Evolutionary conservation across 139 green algal genomes (phyloP), one percentile per base, ranked within the genome.

Genomic region (Mychonastes homosphaera): DNA sequence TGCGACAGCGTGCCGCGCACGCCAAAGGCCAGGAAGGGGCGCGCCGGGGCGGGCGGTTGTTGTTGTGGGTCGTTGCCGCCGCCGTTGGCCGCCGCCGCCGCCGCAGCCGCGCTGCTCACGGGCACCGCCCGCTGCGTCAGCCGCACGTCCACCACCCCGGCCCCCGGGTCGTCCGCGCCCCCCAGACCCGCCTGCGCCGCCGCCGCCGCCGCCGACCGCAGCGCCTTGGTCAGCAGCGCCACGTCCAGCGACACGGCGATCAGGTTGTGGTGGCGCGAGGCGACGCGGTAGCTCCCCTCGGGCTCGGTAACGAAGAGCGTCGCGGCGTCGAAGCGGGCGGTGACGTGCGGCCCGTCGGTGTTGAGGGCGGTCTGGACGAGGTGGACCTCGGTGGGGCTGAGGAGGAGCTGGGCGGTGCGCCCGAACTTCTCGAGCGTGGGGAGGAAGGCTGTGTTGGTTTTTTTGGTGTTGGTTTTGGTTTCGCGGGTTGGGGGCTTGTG

Each of bases 401-500:
- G 51, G 28, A 92, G 67, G 24, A 90, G 33, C 41, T 84, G 67
- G 58, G 68, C 79, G 3, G 71, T 68, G 64, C 92, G 92, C 34
- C 84, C 84, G 63, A 85, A 76, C 53, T 91, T 91, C 26, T 92
- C 83, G 4, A 91, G 55, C 1, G 79, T 77, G 19, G 84, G 84
- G 30, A 91, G 43, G 38, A 92, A 73, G 3, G 53, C 79, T 85
- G 72, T 16, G 30, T n/a, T n/a, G n/a, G 38, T 44, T n/a, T 15
- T 12, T 44, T 44, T n/a, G n/a, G n/a, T n/a, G n/a, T n/a, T n/a
- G n/a, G n/a, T n/a, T n/a, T n/a, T n/a, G n/a, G n/a, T n/a, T n/a
- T n/a, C n/a, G n/a, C n/a, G n/a, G n/a, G n/a, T n/a, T n/a, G n/a
- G n/a, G n/a, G n/a, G n/a, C n/a, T n/a, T n/a, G n/a, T n/a, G n/a